These are phyloP conservation scores for Glycine tomentella DNA, from an alignment of 306 rosid species.

Conservation along the genomic window DNA sequence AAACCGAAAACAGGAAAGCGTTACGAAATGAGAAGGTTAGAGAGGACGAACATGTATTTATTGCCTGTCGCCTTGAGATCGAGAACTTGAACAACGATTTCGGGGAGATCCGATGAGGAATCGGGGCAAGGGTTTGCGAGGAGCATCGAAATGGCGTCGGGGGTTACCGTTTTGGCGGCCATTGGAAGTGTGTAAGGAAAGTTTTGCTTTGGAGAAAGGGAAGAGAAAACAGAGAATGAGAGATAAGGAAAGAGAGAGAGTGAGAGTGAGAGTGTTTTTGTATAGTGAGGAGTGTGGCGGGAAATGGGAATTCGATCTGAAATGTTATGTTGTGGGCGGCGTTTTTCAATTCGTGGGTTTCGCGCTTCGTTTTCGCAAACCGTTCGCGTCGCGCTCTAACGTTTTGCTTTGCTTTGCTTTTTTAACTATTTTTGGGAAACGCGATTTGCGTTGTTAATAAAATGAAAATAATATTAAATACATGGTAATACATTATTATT, in stretches of 20 bases:
- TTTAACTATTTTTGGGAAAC: background rate
- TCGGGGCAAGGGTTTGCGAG: constrained; percentile 71
- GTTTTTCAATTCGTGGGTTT: background rate
- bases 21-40: background rate
- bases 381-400: constrained; percentile 17
- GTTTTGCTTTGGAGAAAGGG: background rate
- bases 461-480: too few species aligned
- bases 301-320: constrained; percentile 8
- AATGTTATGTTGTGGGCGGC: background rate
- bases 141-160: constrained; percentile 63
- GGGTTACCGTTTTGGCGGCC: constrained; percentile 60
- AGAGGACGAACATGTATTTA: constrained; percentile 57
- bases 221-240: background rate
- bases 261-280: constrained; percentile 1
- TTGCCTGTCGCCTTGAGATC: constrained; percentile 74
- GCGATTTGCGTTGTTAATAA: background rate
- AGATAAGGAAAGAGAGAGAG: too few species aligned
- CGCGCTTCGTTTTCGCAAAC: constrained; percentile 36
- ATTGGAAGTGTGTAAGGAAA: constrained; percentile 32
- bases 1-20: background rate
- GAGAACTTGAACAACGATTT: constrained; percentile 72
- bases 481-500: too few species aligned
- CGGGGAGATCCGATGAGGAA: constrained; percentile 61
- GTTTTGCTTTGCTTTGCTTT: background rate
- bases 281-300: constrained; percentile 43